These are phyloP conservation scores for Dictyostelium firmibasis DNA, from an alignment of 78 protist genomes.

Conservation along the genomic window DNA sequence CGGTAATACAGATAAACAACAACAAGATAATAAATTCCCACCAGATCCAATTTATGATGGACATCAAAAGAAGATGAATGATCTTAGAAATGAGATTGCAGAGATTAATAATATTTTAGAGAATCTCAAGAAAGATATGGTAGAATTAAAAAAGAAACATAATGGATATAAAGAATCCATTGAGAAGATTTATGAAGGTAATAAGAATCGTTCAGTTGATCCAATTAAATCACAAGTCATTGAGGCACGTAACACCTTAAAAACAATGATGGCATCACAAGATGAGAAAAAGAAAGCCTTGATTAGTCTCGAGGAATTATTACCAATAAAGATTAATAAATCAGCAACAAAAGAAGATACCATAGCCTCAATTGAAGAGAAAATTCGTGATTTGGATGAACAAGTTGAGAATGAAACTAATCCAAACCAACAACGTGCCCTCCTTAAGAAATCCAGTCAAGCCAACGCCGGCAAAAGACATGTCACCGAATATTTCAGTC, in stretches of 20 bases:
- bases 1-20: neutral
- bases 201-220: neutral
- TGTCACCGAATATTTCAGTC: neutral
- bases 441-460: slow-evolving; percentile 6
- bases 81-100: neutral
- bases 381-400: neutral
- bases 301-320: neutral
- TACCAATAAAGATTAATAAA: slow-evolving; percentile 19
- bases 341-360: neutral
- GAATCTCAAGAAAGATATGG: neutral
- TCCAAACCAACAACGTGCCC: neutral
- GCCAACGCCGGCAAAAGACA: neutral
- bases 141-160: neutral
- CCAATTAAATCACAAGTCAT: neutral
- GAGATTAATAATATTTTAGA: neutral
- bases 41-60: slow-evolving; percentile 2
- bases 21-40: slow-evolving; percentile 18
- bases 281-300: neutral
- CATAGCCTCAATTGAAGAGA: neutral
- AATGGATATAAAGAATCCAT: neutral
- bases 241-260: neutral
- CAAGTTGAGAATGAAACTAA: slow-evolving; percentile 20
- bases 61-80: neutral
- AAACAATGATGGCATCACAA: neutral
- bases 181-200: neutral